Evolutionary conservation across 1,284 basidiomycete genomes (phyloP).

Genomic region (Paramarasmius palmivorus): DNA sequence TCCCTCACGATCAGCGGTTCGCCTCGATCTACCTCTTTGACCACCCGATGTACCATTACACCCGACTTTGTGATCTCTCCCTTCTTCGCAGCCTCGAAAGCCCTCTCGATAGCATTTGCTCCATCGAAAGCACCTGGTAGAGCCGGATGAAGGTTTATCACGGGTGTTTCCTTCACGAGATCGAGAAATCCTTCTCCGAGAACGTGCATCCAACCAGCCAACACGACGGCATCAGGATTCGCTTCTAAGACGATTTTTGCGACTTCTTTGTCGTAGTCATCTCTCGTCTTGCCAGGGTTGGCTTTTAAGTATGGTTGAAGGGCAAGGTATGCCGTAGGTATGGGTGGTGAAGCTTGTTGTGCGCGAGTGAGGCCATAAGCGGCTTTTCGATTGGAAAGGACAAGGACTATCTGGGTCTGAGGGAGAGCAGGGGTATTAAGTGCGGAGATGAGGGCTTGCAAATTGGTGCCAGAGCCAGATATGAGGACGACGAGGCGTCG

Average conservation of each 20-base stretch:
- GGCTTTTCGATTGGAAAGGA: conserved; percentile 91
- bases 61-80: conserved; percentile 82
- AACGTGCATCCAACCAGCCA: conserved; percentile 99
- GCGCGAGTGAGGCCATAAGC: conserved; percentile 91
- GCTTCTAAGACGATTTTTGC: conserved; percentile 67
- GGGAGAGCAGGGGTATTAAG: conserved; percentile 67
- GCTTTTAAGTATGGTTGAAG: conserved; percentile 85
- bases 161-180: conserved; percentile 65
- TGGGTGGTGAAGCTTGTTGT: conserved; percentile 63
- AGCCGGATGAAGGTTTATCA: conserved; percentile 97
- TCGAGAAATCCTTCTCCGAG: conserved; percentile 61
- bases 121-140: conserved; percentile 95
- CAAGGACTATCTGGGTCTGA: conserved; percentile 72
- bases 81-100: conserved; percentile 85
- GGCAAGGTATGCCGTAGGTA: conserved; percentile 83
- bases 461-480: conserved; percentile 90
- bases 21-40: conserved; percentile 92
- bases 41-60: conserved; percentile 93
- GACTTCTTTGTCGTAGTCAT: conserved; percentile 87
- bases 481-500: conserved; percentile 48
- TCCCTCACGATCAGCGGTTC: conserved; percentile 83
- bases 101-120: conserved; percentile 85
- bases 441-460: conserved; percentile 95
- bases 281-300: conserved; percentile 72
- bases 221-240: conserved; percentile 84